phyloP scores from a whole-genome alignment of 75 land plant species.

The Pinus taeda region DNA sequence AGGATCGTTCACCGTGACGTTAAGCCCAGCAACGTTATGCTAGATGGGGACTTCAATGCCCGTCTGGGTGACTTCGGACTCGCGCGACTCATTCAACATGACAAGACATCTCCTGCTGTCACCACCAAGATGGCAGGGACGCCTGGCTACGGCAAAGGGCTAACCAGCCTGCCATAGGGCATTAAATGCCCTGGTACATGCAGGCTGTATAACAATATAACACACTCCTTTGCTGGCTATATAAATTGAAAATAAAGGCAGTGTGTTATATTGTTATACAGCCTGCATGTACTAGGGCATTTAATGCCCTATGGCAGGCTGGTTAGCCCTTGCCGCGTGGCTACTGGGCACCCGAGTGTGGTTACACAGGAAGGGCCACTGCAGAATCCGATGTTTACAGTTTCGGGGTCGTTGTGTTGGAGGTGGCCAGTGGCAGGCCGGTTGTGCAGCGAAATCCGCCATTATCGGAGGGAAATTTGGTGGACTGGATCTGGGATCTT shows the following conservation, averaged over 20 bases:
- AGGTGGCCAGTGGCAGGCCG: constrained; percentile 5
- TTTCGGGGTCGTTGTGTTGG: constrained; percentile 20
- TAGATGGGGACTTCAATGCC: constrained; percentile 20
- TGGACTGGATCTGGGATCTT: constrained; percentile 35
- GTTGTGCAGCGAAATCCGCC: not conserved
- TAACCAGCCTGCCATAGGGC: no score
- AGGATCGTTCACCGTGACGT: constrained; percentile 22
- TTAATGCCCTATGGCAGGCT: no score
- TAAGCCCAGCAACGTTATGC: constrained; percentile 24
- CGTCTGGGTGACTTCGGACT: constrained; percentile 26
- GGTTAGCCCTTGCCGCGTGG: no score
- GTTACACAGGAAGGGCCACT: constrained; percentile 9
- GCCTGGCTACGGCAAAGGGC: no score
- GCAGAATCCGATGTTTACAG: constrained; percentile 23
- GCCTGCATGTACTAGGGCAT: no score
- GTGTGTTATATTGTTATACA: no score
- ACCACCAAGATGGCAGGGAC: constrained; percentile 25
- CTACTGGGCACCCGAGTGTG: constrained; percentile 22
- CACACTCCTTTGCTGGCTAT: no score
- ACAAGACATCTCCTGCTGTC: not conserved
- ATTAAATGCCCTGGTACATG: no score
- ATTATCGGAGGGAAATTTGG: constrained; percentile 13
- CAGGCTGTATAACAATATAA: no score
- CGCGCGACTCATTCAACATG: constrained; percentile 13
- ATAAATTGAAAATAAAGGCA: no score